phyloP scores from a whole-genome alignment of 345 rosid genomes.

The Lepidium aucheri region DNA sequence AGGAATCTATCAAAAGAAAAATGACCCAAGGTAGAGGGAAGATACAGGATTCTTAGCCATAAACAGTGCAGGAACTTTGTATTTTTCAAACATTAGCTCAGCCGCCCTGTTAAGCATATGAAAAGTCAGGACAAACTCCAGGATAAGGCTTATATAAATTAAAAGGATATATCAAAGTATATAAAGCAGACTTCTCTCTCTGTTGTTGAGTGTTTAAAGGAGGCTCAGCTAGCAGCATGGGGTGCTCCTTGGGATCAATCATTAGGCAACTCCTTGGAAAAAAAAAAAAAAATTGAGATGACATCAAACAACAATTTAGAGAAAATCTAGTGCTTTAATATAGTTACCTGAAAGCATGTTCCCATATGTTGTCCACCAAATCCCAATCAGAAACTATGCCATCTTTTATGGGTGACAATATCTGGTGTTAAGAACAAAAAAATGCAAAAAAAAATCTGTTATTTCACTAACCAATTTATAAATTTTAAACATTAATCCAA shows the following conservation, averaged over 20 bases:
- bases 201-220: slow-evolving; percentile 80
- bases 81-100: slow-evolving; percentile 96
- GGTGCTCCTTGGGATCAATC: slow-evolving; percentile 98
- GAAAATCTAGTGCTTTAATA: background rate
- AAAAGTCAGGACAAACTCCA: slow-evolving; percentile 13
- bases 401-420: slow-evolving; percentile 81
- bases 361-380: slow-evolving; percentile 91
- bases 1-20: background rate
- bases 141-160: background rate
- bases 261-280: slow-evolving; percentile 67
- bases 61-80: slow-evolving; percentile 92
- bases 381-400: slow-evolving; percentile 97
- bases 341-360: slow-evolving; percentile 78
- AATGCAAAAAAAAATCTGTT: background rate
- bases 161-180: background rate
- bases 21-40: slow-evolving; percentile 15
- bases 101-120: slow-evolving; percentile 58
- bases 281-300: background rate
- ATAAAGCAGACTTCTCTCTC: slow-evolving; percentile 65
- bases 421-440: slow-evolving; percentile 29
- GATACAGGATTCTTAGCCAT: slow-evolving; percentile 96
- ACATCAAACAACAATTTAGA: slow-evolving; percentile 2
- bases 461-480: background rate
- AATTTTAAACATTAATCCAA: background rate
- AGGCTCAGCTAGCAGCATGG: slow-evolving; percentile 97